These are phyloP conservation scores for Xylaria polymorpha DNA, from an alignment of 2,329 filamentous ascomycete genomes.

Conservation along the genomic window DNA sequence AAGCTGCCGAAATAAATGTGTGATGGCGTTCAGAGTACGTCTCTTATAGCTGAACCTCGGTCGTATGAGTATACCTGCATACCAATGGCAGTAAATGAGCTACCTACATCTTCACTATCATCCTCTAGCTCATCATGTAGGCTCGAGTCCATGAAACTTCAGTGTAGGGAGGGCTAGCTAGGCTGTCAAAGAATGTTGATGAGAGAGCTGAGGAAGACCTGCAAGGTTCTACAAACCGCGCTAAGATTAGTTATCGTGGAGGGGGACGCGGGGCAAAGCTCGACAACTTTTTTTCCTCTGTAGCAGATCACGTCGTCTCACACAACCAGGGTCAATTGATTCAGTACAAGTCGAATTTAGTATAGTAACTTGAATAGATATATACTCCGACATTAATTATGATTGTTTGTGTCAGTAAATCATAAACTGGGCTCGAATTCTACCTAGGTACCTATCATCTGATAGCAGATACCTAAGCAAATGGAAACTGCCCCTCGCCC, in stretches of 20 bases:
- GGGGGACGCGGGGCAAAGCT: neutral
- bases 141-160: too few species aligned
- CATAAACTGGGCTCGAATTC: too few species aligned
- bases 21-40: too few species aligned
- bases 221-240: neutral
- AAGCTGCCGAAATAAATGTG: too few species aligned
- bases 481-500: slow-evolving; percentile 35
- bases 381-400: neutral
- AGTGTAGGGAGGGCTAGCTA: too few species aligned
- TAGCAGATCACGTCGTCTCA: neutral
- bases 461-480: neutral
- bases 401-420: neutral
- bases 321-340: neutral
- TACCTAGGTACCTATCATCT: neutral
- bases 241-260: neutral
- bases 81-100: too few species aligned
- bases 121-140: too few species aligned
- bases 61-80: too few species aligned
- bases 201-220: too few species aligned
- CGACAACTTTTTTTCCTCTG: neutral
- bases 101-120: too few species aligned
- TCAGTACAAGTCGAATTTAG: neutral
- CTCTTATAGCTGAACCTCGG: too few species aligned
- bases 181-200: too few species aligned
- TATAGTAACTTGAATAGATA: neutral